phyloP scores from a whole-genome alignment of 202 grass and related monocot genomes.

The Brachypodium distachyon region DNA sequence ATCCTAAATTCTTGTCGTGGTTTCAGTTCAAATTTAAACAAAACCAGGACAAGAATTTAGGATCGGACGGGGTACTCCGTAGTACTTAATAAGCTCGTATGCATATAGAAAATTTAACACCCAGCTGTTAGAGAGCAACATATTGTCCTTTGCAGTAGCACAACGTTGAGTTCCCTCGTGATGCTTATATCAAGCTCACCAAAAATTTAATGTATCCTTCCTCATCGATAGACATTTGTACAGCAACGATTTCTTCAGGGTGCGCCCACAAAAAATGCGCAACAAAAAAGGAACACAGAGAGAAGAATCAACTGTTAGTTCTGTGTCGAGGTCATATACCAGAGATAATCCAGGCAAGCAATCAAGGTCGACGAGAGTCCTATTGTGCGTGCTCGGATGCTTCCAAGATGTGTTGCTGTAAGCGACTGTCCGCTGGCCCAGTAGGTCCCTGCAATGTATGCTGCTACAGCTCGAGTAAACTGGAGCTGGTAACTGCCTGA shows the following conservation, averaged over 20 bases:
- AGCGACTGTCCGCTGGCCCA: not conserved
- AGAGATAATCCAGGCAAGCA: conserved; percentile 5
- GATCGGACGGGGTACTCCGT: too few relatives aligned
- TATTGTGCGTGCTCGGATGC: not conserved
- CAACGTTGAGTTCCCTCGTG: not conserved
- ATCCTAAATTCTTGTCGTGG: too few relatives aligned
- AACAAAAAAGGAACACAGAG: not conserved
- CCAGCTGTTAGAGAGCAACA: too few relatives aligned
- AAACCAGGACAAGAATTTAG: too few relatives aligned
- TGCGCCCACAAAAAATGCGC: conserved; percentile 13
- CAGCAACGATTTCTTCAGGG: conserved; percentile 24
- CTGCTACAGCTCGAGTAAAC: not conserved
- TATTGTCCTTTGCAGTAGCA: not conserved
- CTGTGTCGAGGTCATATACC: conserved; percentile 18
- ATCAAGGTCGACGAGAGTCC: not conserved
- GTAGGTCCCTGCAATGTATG: conserved; percentile 9
- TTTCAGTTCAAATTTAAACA: too few relatives aligned
- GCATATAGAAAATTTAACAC: too few relatives aligned
- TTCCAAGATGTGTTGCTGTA: not conserved
- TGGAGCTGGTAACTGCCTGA: not conserved
- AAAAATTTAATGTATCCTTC: conserved; percentile 11
- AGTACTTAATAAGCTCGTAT: too few relatives aligned
- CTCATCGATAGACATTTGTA: conserved; percentile 23
- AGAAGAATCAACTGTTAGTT: conserved; percentile 27
- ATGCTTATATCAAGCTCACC: conserved; percentile 13